Evolutionary conservation across 306 rosid genomes (phyloP).

Genomic region (Prunus mira): DNA sequence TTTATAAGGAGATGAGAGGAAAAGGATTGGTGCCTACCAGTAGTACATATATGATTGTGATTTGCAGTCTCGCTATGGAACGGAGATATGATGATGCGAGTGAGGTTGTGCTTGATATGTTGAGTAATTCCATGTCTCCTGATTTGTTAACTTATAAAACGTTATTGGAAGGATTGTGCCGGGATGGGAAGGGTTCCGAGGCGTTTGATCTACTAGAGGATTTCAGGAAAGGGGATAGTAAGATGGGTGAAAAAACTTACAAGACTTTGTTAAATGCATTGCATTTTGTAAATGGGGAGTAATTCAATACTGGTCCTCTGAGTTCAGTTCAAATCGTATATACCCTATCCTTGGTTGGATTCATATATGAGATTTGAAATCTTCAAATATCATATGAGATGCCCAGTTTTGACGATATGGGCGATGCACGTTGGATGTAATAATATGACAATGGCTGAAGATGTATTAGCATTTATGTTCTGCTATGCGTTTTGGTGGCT

Average conservation of each 20-base stretch:
- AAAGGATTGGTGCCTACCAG: constrained; percentile 59
- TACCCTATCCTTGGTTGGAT: constrained; percentile 7
- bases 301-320: neutral
- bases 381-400: neutral
- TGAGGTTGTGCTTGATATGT: constrained; percentile 69
- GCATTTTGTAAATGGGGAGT: constrained; percentile 36
- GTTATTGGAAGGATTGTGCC: constrained; percentile 70
- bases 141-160: constrained; percentile 84
- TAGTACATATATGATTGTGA: constrained; percentile 54
- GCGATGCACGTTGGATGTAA: neutral
- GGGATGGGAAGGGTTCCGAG: constrained; percentile 53
- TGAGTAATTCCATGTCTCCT: constrained; percentile 60
- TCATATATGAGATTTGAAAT: neutral
- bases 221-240: constrained; percentile 54
- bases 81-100: constrained; percentile 61
- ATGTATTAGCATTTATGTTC: neutral
- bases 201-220: constrained; percentile 72
- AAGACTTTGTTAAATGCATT: constrained; percentile 55
- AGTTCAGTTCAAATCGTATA: constrained; percentile 2
- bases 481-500: neutral
- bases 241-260: constrained; percentile 50
- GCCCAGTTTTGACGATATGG: neutral
- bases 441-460: neutral
- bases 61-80: constrained; percentile 71
- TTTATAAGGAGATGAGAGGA: constrained; percentile 69